Conservation (phyloP, 208 protist genomes). For the Wallacemonas sp. region DNA sequence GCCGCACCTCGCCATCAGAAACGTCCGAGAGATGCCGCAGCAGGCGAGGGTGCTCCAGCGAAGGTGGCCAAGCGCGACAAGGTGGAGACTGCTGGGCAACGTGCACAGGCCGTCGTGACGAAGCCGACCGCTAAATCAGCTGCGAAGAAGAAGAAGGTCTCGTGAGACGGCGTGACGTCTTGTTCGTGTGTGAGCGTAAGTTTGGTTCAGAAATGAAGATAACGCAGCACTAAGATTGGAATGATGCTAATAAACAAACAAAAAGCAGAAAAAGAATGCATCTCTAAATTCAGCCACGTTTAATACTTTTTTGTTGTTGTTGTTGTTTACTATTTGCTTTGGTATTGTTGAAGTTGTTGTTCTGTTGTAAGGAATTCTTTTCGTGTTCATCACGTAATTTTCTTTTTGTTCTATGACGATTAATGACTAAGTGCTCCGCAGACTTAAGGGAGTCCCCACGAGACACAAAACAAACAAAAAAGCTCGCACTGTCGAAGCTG, state of each 20-base stretch:
- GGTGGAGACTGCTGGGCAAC: neutral
- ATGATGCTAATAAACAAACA: too few species aligned
- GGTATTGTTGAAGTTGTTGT: conserved; percentile 5
- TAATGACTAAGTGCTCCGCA: too few species aligned
- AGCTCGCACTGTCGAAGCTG: too few species aligned
- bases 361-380: neutral
- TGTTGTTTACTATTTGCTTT: neutral
- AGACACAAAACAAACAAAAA: too few species aligned
- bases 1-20: neutral
- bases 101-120: neutral
- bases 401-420: conserved; percentile 2
- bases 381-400: conserved; percentile 2
- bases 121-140: neutral
- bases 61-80: conserved; percentile 5
- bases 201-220: too few species aligned
- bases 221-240: too few species aligned
- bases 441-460: too few species aligned
- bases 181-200: too few species aligned
- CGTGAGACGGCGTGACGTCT: too few species aligned
- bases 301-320: neutral
- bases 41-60: neutral
- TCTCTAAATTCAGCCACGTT: conserved; percentile 6
- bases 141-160: neutral
- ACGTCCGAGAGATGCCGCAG: neutral
- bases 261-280: conserved; percentile 19